Conservation (phyloP, 805 yeast species). For the Starmerella etchellsii region DNA sequence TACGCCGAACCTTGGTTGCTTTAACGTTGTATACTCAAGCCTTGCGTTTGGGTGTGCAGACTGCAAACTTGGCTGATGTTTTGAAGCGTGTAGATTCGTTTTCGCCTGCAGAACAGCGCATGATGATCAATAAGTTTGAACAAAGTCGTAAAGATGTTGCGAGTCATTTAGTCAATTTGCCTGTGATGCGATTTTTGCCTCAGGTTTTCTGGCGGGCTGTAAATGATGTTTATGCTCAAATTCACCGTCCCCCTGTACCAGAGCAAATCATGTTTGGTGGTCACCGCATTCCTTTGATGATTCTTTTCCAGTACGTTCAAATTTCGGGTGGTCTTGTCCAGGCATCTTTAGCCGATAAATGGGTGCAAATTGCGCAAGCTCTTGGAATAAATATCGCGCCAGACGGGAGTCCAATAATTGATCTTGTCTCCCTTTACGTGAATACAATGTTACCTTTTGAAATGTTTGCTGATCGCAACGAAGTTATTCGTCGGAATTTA, state of each 20-base stretch:
- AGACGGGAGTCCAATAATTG: slow-evolving; percentile 5
- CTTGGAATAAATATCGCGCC: slow-evolving; percentile 11
- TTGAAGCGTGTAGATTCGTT: slow-evolving; percentile 12
- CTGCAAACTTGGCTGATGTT: slow-evolving; percentile 8
- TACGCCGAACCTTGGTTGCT: slow-evolving; percentile 12
- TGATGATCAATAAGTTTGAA: slow-evolving; percentile 16
- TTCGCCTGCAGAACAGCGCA: slow-evolving; percentile 8
- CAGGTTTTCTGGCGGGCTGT: slow-evolving; percentile 15
- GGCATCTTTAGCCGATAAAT: slow-evolving; percentile 11
- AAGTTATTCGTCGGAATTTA: slow-evolving; percentile 11
- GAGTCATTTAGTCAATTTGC: slow-evolving; percentile 9
- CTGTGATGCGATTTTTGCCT: slow-evolving; percentile 10
- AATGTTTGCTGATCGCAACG: slow-evolving; percentile 10
- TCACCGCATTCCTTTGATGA: slow-evolving; percentile 8
- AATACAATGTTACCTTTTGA: slow-evolving; percentile 19
- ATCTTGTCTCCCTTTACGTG: slow-evolving; percentile 16
- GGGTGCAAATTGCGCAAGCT: slow-evolving; percentile 12
- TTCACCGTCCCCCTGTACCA: slow-evolving; percentile 8
- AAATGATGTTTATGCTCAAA: slow-evolving; percentile 11
- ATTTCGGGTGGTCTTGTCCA: slow-evolving; percentile 13
- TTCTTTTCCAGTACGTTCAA: slow-evolving; percentile 17
- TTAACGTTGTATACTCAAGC: slow-evolving; percentile 14
- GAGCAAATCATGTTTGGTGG: slow-evolving; percentile 7
- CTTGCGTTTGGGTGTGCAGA: slow-evolving; percentile 9
- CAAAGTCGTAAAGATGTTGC: slow-evolving; percentile 3